phyloP scores from a whole-genome alignment of 768 basidiomycete species.

The Panaeolus cyanescens region DNA sequence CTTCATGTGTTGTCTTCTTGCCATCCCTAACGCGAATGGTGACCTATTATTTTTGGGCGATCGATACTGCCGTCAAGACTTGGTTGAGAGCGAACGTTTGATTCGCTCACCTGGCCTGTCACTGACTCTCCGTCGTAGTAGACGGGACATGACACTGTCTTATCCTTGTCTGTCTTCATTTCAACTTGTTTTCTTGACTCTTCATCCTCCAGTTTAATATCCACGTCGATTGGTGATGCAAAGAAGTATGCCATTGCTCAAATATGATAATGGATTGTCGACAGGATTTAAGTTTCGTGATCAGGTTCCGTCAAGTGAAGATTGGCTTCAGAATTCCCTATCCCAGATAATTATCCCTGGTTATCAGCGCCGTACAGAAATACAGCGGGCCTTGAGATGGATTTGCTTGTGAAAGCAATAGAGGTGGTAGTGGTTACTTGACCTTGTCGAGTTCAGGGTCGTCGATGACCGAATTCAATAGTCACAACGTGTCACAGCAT shows the following conservation, averaged over 20 bases:
- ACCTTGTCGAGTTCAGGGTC: constrained; percentile 1
- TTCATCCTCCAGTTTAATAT: constrained; percentile 86
- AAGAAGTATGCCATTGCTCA: constrained; percentile 86
- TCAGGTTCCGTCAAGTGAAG: background rate
- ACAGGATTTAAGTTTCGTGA: background rate
- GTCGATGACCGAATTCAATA: background rate
- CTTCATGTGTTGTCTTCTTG: constrained; percentile 92
- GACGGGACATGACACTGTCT: constrained; percentile 81
- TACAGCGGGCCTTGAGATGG: background rate
- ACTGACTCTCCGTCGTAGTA: constrained; percentile 97
- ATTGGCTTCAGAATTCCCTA: background rate
- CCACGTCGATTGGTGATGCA: constrained; percentile 86
- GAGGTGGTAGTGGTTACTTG: background rate
- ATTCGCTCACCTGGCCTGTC: constrained; percentile 66
- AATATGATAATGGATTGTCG: background rate
- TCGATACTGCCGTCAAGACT: background rate
- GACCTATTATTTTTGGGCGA: constrained; percentile 47
- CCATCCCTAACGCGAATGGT: constrained; percentile 90
- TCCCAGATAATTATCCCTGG: background rate
- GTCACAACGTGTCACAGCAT: background rate
- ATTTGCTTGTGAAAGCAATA: background rate
- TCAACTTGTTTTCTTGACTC: constrained; percentile 89
- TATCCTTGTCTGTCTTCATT: constrained; percentile 87
- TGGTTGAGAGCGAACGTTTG: background rate
- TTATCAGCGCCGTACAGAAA: background rate